Evolutionary conservation across 2,329 filamentous ascomycete species (phyloP).

Genomic region (Diplodia scrobiculata): DNA sequence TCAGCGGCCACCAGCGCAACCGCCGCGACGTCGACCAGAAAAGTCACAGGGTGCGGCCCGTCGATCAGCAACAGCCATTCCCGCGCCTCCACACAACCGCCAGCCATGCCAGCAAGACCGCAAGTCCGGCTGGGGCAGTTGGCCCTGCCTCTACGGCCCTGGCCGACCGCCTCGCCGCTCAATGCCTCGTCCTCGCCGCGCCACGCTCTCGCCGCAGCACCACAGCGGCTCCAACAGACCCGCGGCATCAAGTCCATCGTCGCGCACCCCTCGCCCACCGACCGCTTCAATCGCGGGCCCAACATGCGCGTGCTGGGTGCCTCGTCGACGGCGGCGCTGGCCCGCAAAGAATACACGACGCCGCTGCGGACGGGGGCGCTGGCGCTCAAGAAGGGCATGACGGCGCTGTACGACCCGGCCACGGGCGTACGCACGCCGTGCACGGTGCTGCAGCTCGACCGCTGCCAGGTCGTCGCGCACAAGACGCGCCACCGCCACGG

Average conservation of each 20-base stretch:
- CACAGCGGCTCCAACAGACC: not conserved
- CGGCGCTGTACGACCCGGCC: constrained; percentile 76
- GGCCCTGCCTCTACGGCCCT: constrained; percentile 4
- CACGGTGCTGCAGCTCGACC: constrained; percentile 91
- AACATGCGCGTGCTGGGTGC: constrained; percentile 57
- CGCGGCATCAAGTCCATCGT: constrained; percentile 25
- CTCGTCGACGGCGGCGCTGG: constrained; percentile 61
- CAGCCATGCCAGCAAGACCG: constrained; percentile 23
- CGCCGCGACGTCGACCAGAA: constrained; percentile 23
- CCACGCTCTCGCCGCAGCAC: not conserved
- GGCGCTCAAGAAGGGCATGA: constrained; percentile 94
- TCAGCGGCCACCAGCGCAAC: constrained; percentile 26
- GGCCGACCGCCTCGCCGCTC: constrained; percentile 4
- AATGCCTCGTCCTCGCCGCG: constrained; percentile 18
- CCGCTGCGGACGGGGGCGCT: constrained; percentile 77
- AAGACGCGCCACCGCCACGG: constrained; percentile 81
- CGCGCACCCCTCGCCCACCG: constrained; percentile 21
- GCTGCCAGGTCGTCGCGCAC: constrained; percentile 83
- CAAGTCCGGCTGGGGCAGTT: constrained; percentile 12
- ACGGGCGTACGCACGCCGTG: constrained; percentile 78
- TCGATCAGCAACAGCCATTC: not conserved
- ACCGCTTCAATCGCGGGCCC: constrained; percentile 57
- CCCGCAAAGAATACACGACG: constrained; percentile 59
- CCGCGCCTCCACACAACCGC: not conserved
- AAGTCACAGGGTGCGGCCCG: not conserved